Evolutionary conservation across 306 rosid genomes (phyloP).

Genomic region (Astragalus glycyphyllos): DNA sequence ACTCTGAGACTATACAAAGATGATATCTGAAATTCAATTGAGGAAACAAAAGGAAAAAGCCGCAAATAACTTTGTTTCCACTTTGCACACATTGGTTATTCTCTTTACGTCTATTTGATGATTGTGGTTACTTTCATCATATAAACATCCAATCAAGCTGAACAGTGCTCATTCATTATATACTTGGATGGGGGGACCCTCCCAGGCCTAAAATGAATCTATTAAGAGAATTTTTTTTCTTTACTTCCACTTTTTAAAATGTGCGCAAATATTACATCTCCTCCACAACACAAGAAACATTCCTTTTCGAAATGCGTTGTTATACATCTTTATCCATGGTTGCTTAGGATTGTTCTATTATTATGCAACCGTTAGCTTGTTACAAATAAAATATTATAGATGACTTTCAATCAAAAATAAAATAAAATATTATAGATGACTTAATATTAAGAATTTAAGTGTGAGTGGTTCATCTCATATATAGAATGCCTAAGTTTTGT

Average conservation of each 20-base stretch:
- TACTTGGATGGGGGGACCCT: constrained; percentile 29
- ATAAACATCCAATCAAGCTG: constrained; percentile 31
- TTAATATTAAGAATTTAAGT: too few relatives aligned
- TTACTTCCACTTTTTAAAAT: background rate
- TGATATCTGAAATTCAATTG: background rate
- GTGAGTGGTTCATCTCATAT: too few relatives aligned
- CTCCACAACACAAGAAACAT: constrained; percentile 31
- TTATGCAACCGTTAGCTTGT: too few relatives aligned
- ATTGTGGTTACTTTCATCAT: constrained; percentile 42
- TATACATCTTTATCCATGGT: background rate
- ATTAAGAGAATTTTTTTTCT: background rate
- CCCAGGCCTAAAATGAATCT: constrained; percentile 7
- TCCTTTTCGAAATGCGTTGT: constrained; percentile 32
- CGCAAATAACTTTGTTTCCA: constrained; percentile 37
- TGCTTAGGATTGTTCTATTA: too few relatives aligned
- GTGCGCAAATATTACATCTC: constrained; percentile 41
- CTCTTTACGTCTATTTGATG: constrained; percentile 35
- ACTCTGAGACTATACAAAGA: too few relatives aligned
- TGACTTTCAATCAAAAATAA: too few relatives aligned
- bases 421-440: too few relatives aligned
- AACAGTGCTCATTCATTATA: constrained; percentile 46
- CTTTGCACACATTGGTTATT: constrained; percentile 40
- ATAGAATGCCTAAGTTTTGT: too few relatives aligned
- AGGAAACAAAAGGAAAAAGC: constrained; percentile 40
- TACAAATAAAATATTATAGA: too few relatives aligned